phyloP scores from a whole-genome alignment of 2,329 filamentous ascomycete genomes.

The Paecilomyces variotii region DNA sequence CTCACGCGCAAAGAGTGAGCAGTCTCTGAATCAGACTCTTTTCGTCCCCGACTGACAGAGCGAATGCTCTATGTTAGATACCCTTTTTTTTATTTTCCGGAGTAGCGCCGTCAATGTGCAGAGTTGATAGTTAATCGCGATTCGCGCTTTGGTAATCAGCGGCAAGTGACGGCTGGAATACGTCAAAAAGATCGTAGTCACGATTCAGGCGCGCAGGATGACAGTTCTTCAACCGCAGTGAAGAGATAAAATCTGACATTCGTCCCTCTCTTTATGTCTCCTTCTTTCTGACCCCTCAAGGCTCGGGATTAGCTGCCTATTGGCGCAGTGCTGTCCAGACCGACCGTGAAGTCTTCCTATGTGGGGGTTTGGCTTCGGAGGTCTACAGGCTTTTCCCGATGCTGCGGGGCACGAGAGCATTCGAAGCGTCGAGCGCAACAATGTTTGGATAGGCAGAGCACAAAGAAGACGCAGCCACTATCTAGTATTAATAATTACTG shows the following conservation, averaged over 20 bases:
- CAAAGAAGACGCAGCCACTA: not conserved
- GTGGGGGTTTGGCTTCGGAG: not conserved
- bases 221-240: not conserved
- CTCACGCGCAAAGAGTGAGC: not conserved
- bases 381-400: not conserved
- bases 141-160: not conserved
- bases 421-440: not conserved
- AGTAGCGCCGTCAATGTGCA: not conserved
- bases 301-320: constrained; percentile 9
- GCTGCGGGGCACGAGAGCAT: not conserved
- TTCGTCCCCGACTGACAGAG: not conserved
- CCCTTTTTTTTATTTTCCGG: not conserved
- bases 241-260: constrained; percentile 1
- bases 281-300: constrained; percentile 9
- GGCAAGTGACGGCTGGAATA: constrained; percentile 1
- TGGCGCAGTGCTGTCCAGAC: constrained; percentile 3
- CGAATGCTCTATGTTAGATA: not conserved
- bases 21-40: constrained; percentile 7
- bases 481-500: not conserved
- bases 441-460: not conserved
- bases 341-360: constrained; percentile 2
- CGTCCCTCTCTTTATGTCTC: constrained; percentile 7
- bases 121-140: not conserved
- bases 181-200: not conserved
- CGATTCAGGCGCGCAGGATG: constrained; percentile 5